Percentiles rank a stretch among this genome's conserved stretches.
Conservation (phyloP, 331 rosid genomes). For the Malus hybrid region DNA sequence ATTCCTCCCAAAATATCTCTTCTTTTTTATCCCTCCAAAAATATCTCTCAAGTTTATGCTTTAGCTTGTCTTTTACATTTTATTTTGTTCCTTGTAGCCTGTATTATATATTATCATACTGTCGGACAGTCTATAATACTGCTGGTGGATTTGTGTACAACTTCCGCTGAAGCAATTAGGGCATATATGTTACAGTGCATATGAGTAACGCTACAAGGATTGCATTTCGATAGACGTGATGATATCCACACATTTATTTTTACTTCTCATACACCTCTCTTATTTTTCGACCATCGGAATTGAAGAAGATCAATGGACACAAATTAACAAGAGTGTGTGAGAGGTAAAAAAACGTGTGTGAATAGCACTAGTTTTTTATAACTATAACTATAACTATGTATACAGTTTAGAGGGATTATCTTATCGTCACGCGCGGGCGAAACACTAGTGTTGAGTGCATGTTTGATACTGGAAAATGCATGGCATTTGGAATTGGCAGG, state of each 20-base stretch:
- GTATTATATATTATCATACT: neutral
- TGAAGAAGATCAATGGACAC: no score
- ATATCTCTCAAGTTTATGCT: neutral
- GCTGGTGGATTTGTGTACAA: neutral
- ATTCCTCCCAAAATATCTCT: neutral
- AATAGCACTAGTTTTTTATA: no score
- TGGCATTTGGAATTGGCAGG: slow-evolving; percentile 31
- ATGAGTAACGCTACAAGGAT: neutral
- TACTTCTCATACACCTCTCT: no score
- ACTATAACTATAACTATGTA: no score
- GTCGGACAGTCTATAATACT: neutral
- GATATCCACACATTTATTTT: no score
- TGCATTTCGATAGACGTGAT: neutral
- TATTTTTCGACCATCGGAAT: no score
- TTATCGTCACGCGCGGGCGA: neutral
- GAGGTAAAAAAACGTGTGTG: no score
- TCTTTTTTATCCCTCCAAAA: no score
- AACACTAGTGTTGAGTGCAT: neutral
- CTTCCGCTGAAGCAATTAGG: neutral
- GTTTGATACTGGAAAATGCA: neutral
- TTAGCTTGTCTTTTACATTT: neutral
- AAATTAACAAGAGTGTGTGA: no score
- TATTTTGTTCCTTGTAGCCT: neutral
- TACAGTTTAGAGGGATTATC: neutral
- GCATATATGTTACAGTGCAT: neutral